These are phyloP conservation scores for Taphrina betulina DNA, from an alignment of 1,139 yeast species.

Conservation along the genomic window DNA sequence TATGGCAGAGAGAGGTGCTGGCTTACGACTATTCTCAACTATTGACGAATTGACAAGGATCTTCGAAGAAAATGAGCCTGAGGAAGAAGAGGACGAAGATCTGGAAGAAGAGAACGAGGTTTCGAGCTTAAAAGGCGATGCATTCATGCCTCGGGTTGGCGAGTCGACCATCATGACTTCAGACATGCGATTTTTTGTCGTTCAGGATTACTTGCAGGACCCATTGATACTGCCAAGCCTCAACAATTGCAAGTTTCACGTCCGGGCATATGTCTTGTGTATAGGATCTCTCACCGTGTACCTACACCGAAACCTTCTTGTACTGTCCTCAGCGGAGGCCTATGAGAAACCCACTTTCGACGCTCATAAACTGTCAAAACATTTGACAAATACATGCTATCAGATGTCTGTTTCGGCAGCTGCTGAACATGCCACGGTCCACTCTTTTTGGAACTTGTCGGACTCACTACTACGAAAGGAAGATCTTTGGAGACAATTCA, in stretches of 20 bases:
- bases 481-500: slow-evolving; percentile 56
- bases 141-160: not conserved
- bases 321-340: slow-evolving; percentile 66
- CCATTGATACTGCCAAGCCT: slow-evolving; percentile 67
- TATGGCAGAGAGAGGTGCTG: slow-evolving; percentile 97
- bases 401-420: slow-evolving; percentile 56
- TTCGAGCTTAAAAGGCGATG: not conserved
- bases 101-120: slow-evolving; percentile 40
- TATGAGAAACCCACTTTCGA: slow-evolving; percentile 51
- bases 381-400: slow-evolving; percentile 88
- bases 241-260: slow-evolving; percentile 77
- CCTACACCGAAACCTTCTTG: slow-evolving; percentile 74
- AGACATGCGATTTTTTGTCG: slow-evolving; percentile 84
- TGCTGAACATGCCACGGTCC: slow-evolving; percentile 50
- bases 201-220: slow-evolving; percentile 69
- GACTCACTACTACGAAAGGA: slow-evolving; percentile 50
- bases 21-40: slow-evolving; percentile 76
- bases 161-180: slow-evolving; percentile 52
- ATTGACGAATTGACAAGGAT: slow-evolving; percentile 76
- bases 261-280: slow-evolving; percentile 80
- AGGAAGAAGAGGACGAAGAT: slow-evolving; percentile 48
- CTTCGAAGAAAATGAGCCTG: slow-evolving; percentile 82
- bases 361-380: slow-evolving; percentile 57
- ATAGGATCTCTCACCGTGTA: slow-evolving; percentile 70
- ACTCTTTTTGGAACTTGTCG: slow-evolving; percentile 61